A percentile compares a stretch with the other conserved stretches of the same genome.
phyloP scores from a whole-genome alignment of 2,329 filamentous ascomycete genomes.

The Nemania bipapillata region DNA sequence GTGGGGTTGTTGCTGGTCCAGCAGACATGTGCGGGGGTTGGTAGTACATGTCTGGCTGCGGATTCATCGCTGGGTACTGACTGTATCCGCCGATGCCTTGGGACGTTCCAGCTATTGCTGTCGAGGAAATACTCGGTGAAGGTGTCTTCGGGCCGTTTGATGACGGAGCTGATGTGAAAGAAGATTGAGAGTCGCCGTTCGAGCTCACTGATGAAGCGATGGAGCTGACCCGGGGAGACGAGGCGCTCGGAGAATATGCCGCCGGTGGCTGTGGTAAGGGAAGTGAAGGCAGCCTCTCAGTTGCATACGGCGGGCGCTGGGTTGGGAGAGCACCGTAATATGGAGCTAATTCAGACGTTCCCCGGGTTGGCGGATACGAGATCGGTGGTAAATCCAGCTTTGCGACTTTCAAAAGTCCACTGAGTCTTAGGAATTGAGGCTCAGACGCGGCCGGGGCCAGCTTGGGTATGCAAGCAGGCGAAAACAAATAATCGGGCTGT shows the following conservation, averaged over 20 bases:
- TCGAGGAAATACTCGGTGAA: constrained; percentile 72
- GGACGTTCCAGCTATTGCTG: constrained; percentile 55
- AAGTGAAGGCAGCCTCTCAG: constrained; percentile 77
- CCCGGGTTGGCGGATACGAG: constrained; percentile 83
- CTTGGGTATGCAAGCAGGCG: constrained; percentile 31
- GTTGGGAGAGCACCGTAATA: constrained; percentile 76
- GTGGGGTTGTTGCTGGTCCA: constrained; percentile 77
- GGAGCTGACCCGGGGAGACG: constrained; percentile 80
- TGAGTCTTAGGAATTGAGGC: constrained; percentile 32
- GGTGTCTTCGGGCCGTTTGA: constrained; percentile 78
- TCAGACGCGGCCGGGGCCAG: constrained; percentile 34
- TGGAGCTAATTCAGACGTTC: constrained; percentile 72
- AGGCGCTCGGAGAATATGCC: constrained; percentile 76
- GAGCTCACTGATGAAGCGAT: constrained; percentile 70
- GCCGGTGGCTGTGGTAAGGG: constrained; percentile 75
- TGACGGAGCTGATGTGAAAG: constrained; percentile 65
- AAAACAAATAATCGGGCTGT: neutral
- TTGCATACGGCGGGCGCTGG: constrained; percentile 74
- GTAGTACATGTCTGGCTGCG: constrained; percentile 87
- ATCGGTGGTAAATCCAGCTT: constrained; percentile 95
- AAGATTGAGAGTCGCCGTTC: constrained; percentile 64
- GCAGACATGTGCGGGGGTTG: constrained; percentile 79
- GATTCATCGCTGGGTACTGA: constrained; percentile 77
- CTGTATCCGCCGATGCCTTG: constrained; percentile 57
- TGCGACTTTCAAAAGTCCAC: constrained; percentile 69